Evolutionary conservation across 495 filamentous ascomycete species (phyloP).

Genomic region (Apodospora peruviana): DNA sequence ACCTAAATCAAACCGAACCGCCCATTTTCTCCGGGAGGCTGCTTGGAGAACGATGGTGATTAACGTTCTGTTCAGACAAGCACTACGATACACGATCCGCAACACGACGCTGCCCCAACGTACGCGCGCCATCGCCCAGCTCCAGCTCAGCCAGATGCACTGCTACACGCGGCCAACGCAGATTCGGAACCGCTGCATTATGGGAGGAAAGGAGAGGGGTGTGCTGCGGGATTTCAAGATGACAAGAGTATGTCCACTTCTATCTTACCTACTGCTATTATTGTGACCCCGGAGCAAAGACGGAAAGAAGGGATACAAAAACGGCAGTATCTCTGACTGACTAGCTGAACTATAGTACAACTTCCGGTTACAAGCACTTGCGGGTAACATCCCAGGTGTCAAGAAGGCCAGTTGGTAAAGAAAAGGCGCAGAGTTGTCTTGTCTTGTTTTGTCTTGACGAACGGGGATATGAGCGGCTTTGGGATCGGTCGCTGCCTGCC

Average conservation of each 20-base stretch:
- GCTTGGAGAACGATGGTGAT: too few relatives aligned
- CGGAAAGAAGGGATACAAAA: not conserved
- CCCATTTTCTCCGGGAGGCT: too few relatives aligned
- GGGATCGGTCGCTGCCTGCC: too few relatives aligned
- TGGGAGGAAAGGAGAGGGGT: conserved; percentile 80
- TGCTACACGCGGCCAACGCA: conserved; percentile 87
- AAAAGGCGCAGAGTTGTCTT: not conserved
- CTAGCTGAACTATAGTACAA: conserved; percentile 58
- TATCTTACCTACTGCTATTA: not conserved
- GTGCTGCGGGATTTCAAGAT: conserved; percentile 86
- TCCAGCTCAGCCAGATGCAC: conserved; percentile 91
- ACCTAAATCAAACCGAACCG: too few relatives aligned
- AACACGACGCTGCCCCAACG: conserved; percentile 82
- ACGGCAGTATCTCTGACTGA: too few relatives aligned
- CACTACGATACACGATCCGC: conserved; percentile 87
- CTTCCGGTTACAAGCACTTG: conserved; percentile 83
- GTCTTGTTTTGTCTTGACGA: too few relatives aligned
- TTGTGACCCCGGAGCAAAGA: too few relatives aligned
- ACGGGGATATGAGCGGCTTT: too few relatives aligned
- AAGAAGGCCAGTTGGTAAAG: conserved; percentile 91
- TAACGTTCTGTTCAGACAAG: too few relatives aligned
- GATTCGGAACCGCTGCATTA: conserved; percentile 86
- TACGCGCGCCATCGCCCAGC: conserved; percentile 80
- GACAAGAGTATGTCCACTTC: conserved; percentile 64
- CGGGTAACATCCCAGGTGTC: conserved; percentile 86